A percentile compares a stretch with the other conserved stretches of the same genome.
phyloP scores from a whole-genome alignment of 2,329 filamentous ascomycete genomes.

The Diaporthe sp. region DNA sequence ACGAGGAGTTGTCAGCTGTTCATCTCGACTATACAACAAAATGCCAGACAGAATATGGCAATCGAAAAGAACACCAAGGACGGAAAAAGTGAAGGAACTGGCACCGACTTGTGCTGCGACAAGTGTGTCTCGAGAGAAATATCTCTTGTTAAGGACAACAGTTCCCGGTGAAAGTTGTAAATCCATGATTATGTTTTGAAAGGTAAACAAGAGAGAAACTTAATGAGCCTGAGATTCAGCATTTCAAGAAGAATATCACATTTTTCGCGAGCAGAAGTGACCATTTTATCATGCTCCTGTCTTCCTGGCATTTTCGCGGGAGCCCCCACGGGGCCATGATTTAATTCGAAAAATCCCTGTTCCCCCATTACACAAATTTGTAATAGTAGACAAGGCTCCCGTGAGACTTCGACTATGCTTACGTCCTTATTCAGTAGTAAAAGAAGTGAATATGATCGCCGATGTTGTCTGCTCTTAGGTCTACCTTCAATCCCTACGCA shows the following conservation, averaged over 20 bases:
- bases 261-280: neutral
- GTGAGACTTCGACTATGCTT: neutral
- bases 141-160: slow-evolving; percentile 21
- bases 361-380: neutral
- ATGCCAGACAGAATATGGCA: neutral
- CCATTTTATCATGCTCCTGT: neutral
- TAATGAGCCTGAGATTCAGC: too few species aligned
- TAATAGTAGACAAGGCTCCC: neutral
- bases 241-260: neutral
- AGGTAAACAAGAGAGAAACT: neutral
- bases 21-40: slow-evolving; percentile 14
- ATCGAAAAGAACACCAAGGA: neutral
- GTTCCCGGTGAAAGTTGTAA: neutral
- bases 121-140: slow-evolving; percentile 7
- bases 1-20: neutral
- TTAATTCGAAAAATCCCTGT: neutral
- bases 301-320: neutral
- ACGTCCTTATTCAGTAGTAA: neutral
- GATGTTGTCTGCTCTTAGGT: neutral
- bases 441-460: neutral
- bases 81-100: neutral
- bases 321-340: neutral
- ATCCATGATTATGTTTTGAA: neutral
- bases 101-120: slow-evolving; percentile 19
- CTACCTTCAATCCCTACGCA: neutral